Conservation (phyloP, 1,284 basidiomycete species). For the Paramarasmius palmivorus region DNA sequence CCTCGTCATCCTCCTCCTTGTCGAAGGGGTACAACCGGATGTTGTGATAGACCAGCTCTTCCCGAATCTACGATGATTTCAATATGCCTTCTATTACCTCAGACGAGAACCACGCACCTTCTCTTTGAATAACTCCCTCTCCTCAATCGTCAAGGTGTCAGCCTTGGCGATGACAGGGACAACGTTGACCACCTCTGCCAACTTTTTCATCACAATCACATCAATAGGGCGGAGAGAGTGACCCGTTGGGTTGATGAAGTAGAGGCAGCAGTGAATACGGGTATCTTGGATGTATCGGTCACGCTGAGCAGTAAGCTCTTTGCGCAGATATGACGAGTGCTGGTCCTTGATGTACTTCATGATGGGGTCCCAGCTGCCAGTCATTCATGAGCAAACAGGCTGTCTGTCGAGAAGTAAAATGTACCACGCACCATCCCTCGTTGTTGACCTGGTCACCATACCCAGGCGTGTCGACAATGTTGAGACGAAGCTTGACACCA, state of each 20-base stretch:
- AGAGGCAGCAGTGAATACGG: constrained; percentile 96
- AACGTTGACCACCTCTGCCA: constrained; percentile 98
- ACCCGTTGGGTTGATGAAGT: constrained; percentile 98
- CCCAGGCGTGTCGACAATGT: constrained; percentile 98
- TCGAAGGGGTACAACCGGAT: constrained; percentile 98
- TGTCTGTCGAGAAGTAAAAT: background rate
- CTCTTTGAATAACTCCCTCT: constrained; percentile 91
- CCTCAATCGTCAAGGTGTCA: constrained; percentile 94
- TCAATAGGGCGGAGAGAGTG: constrained; percentile 94
- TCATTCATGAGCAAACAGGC: constrained; percentile 6
- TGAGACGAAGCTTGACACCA: constrained; percentile 91
- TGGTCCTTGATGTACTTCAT: constrained; percentile 99
- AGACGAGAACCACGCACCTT: constrained; percentile 49
- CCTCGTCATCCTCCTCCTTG: constrained; percentile 92
- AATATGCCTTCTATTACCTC: no score
- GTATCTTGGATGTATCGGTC: constrained; percentile 99
- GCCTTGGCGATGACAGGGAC: constrained; percentile 98
- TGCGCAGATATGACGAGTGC: constrained; percentile 97
- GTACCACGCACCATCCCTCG: constrained; percentile 84
- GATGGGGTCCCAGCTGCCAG: constrained; percentile 92
- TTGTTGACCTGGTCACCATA: constrained; percentile 99
- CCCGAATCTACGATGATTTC: constrained; percentile 70
- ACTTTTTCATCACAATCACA: constrained; percentile 98
- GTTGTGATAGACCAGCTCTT: constrained; percentile 90
- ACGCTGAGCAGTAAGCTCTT: constrained; percentile 98